Base-by-base conservation (phyloP, 331 rosid species). In the Stylosanthes scabra region DNA sequence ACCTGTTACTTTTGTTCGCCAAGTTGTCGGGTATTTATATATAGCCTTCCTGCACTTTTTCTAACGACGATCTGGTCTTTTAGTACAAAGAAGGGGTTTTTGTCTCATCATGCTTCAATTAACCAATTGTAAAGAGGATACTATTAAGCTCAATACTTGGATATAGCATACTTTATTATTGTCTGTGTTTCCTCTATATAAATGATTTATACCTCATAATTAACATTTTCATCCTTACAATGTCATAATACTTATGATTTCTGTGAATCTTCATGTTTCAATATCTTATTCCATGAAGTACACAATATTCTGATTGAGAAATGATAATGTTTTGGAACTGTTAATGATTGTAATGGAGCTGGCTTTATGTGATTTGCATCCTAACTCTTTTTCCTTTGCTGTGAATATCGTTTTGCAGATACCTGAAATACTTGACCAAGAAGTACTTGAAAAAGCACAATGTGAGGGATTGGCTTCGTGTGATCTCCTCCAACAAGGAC, bases 391-490 rank as follows among this genome's bases (percentile, higher is more conserved):
- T 7, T 34, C 39, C 28, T 14, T 69, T 49, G 1, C 0, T 11
- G 2, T 78, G 75, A 13, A 0, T 59, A 9, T 8, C 55, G 15
- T 28, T 74, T 74, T 8, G 11, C 82, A 93, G 98, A 78, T 93
- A 93, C 74, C 81, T 93, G 64, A 93, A 93, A 54, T 93, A 90
- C 81, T 82, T 93, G 71, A 88, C 97, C 16, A 93, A 93, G 93
- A 93, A 93, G 91, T 93, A 90, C 81, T 73, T 93, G 97, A 93
- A 93, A 87, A 93, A 90, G 83, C 93, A 93, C 81, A 93, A 93
- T 12, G 97, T 93, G 66, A 84, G 98, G 85, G 98, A 93, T 83
- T 93, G 98, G 98, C 98, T 93, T 49, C 90, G 98, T 5, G 97
- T 93, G 56, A 93, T 93, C 77, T 84, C 97, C 8, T 90, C 98